phyloP scores from a whole-genome alignment of 192 early-diverging fungal species.

The Lobosporangium transversale region DNA sequence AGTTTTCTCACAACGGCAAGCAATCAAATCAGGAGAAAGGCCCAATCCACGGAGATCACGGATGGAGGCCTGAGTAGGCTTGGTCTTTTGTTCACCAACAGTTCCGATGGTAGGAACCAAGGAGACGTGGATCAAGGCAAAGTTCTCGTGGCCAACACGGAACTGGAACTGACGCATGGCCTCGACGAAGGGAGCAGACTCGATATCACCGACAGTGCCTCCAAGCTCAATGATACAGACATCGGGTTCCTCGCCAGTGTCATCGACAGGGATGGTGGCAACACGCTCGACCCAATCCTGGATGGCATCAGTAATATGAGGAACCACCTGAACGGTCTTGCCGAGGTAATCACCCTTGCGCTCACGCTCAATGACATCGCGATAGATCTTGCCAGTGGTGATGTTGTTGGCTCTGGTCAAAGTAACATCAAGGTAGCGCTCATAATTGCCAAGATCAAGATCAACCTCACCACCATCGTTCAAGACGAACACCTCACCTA shows the following conservation, averaged over 20 bases:
- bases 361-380: constrained; percentile 94
- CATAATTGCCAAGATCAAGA: constrained; percentile 98
- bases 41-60: constrained; percentile 93
- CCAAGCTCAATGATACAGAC: constrained; percentile 98
- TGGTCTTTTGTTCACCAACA: constrained; percentile 98
- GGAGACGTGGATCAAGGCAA: constrained; percentile 97
- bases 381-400: constrained; percentile 99
- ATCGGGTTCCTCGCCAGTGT: constrained; percentile 84
- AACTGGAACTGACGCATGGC: constrained; percentile 99
- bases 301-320: constrained; percentile 97
- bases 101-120: constrained; percentile 92
- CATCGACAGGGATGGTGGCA: constrained; percentile 85
- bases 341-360: constrained; percentile 96
- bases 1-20: constrained; percentile 43
- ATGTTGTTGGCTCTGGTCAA: constrained; percentile 98
- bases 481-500: constrained; percentile 98
- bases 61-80: constrained; percentile 95
- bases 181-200: constrained; percentile 98
- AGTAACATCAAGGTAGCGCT: constrained; percentile 95
- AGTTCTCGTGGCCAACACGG: constrained; percentile 98
- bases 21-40: constrained; percentile 86
- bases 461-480: constrained; percentile 99
- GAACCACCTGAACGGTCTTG: constrained; percentile 99
- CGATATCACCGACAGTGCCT: constrained; percentile 99
- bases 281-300: constrained; percentile 99